Evolutionary conservation across 2,329 filamentous ascomycete genomes (phyloP), one percentile per base, ranked within the genome.

Genomic region (Cladosporium sp.): DNA sequence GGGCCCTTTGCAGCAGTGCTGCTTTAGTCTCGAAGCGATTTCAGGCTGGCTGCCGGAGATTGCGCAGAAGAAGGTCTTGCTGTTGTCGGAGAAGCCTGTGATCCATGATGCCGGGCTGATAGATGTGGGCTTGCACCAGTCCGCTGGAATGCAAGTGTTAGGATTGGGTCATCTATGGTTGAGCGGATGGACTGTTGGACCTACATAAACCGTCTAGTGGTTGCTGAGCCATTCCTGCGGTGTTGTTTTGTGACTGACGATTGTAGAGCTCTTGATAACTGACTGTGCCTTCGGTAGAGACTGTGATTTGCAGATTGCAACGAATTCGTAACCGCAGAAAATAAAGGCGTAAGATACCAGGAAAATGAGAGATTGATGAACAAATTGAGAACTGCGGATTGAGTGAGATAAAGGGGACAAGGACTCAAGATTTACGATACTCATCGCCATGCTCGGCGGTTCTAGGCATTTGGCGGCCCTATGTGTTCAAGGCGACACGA

Each of bases 61-160:
- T 14, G 59, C 59, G 47, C 59, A 62, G 28, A 62, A 54, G 30
- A 52, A 62, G 2, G 59, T 62, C 10, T 62, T 21, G 21, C 44
- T 36, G 21, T 62, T 62, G 44, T 62, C 59, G 44, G 59, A 62
- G 47, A 62, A 62, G 28, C 59, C 59, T 15, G 59, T 36, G 47
- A 62, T 34, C 59, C 59, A 62, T n/a, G 59, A 36, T n/a, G 44
- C 26, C 0, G 59, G 59, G 21, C 28, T 34, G 30, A 62, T 34
- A 2, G 59, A 26, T 10, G n/a, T 32, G 4, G 59, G 47, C 15
- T 38, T 62, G 47, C 59, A 62, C 59, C 59, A 62, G 30, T 38
- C 26, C 4, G 59, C 59, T 61, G 41, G 41, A 2, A 47, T 47
- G 1, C 4, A 24, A 11, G 41, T 47, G 41, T 59, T 21, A 38